These are phyloP conservation scores for Coemansia sp. DNA, from an alignment of 192 early-diverging fungal species.

Conservation along the genomic window DNA sequence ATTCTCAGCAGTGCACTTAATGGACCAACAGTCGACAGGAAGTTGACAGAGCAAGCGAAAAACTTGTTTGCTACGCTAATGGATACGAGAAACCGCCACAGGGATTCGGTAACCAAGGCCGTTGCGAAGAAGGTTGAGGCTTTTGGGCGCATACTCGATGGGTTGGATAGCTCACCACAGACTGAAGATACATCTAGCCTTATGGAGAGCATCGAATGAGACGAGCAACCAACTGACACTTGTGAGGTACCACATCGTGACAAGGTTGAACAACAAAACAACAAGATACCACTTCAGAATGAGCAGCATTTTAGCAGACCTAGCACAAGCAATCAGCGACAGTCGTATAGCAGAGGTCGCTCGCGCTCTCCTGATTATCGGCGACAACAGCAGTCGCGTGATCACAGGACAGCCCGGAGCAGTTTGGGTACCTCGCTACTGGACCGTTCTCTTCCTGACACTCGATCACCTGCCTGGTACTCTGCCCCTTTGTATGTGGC, in stretches of 20 bases:
- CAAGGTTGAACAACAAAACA: background rate
- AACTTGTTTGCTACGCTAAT: background rate
- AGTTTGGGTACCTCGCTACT: too few relatives aligned
- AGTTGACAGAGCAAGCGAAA: background rate
- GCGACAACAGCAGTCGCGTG: background rate
- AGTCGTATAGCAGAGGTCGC: background rate
- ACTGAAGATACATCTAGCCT: background rate
- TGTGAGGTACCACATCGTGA: background rate
- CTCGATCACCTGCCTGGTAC: background rate
- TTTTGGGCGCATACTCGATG: background rate
- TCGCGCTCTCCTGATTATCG: background rate
- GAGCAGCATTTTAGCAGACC: background rate
- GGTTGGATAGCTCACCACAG: background rate
- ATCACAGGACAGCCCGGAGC: background rate
- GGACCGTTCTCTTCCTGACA: background rate
- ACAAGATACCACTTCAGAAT: background rate
- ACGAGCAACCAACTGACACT: background rate
- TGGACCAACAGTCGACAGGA: background rate
- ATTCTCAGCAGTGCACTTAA: background rate
- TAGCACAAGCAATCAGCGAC: background rate
- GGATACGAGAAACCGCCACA: background rate
- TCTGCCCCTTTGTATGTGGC: too few relatives aligned
- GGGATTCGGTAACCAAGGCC: background rate
- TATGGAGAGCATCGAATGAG: background rate
- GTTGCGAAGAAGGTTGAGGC: background rate